Evolutionary conservation across 83 land plant genomes (phyloP), one percentile per base, ranked within the genome.

Genomic region (Larix sibirica): DNA sequence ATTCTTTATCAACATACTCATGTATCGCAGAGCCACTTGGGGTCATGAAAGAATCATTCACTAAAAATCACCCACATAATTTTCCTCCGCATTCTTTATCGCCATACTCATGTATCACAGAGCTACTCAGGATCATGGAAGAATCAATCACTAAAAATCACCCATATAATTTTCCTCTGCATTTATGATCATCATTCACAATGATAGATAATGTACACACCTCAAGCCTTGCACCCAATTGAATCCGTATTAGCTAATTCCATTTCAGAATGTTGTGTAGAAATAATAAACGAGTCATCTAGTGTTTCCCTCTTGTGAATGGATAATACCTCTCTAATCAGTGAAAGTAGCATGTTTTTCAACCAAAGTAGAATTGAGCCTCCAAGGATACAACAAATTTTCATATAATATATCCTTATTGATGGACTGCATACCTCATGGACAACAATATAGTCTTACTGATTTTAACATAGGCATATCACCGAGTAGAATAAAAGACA

Each of bases 201-300:
- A 6, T 33, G 28, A 79, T 26, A 7, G 28, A 79, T 26, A 7
- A 21, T 59, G 64, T 28, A 40, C 65, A 28, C 80, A 28, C 20
- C 14, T 13, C 31, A 31, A 31, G 65, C 26, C 64, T 31, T 60
- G 38, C 33, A 56, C 58, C 42, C 80, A 38, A 79, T 59, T 79
- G 42, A 31, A 79, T 18, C 80, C 4, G 62, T 59, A 31, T 79
- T 21, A 61, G 4, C 23, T 31, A 20, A 58, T 79, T 60, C 47
- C 10, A 58, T 31, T 79, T 79, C 80, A 60, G 21, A 7, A 31
- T 59, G 65, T 1, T 61, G 40, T 79, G 59, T 33, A 79, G 80
- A 58, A 18, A 79, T 54, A 28, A 28, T 14, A 79, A 79, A n/a
- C 17, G 80, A 79, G 80, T 79, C 80, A 60, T 79, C 80, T 79